These are phyloP conservation scores for Candida sithepensis DNA, from an alignment of 805 yeast genomes.

Conservation along the genomic window DNA sequence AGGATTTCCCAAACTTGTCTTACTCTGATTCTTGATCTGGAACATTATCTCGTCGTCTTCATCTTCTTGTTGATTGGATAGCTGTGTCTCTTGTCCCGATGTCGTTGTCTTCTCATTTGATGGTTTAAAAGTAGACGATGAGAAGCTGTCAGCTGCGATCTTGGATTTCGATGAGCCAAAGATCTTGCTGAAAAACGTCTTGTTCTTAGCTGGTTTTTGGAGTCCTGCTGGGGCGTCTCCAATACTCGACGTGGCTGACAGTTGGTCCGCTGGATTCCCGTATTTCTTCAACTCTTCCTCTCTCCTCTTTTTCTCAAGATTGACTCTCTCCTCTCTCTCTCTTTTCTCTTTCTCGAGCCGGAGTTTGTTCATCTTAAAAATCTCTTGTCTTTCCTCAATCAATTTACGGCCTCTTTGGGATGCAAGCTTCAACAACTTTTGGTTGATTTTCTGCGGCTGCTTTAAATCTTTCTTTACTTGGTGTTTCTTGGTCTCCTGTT, in stretches of 20 bases:
- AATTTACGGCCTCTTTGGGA: conserved; percentile 16
- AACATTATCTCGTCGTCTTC: conserved; percentile 5
- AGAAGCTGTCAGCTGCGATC: conserved; percentile 26
- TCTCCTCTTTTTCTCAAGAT: conserved; percentile 14
- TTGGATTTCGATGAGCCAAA: conserved; percentile 27
- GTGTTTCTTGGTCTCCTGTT: background rate
- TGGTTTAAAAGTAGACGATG: conserved; percentile 17
- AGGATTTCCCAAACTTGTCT: background rate
- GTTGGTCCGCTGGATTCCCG: conserved; percentile 1
- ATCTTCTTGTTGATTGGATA: too few species aligned
- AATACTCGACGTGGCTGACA: background rate
- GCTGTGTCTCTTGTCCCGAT: conserved; percentile 6
- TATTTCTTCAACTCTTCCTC: conserved; percentile 23
- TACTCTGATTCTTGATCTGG: conserved; percentile 3
- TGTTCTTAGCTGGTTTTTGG: conserved; percentile 3
- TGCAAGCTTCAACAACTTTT: conserved; percentile 20
- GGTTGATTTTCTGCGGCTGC: conserved; percentile 17
- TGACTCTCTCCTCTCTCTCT: conserved; percentile 22
- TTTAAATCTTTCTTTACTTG: background rate
- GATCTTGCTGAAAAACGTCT: conserved; percentile 21
- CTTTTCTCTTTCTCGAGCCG: conserved; percentile 17
- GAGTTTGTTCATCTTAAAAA: conserved; percentile 10
- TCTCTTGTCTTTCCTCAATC: conserved; percentile 19
- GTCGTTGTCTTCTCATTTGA: background rate
- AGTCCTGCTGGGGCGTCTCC: conserved; percentile 2